phyloP scores from a whole-genome alignment of 2,329 filamentous ascomycete species.

The Colletotrichum gloeosporioides region DNA sequence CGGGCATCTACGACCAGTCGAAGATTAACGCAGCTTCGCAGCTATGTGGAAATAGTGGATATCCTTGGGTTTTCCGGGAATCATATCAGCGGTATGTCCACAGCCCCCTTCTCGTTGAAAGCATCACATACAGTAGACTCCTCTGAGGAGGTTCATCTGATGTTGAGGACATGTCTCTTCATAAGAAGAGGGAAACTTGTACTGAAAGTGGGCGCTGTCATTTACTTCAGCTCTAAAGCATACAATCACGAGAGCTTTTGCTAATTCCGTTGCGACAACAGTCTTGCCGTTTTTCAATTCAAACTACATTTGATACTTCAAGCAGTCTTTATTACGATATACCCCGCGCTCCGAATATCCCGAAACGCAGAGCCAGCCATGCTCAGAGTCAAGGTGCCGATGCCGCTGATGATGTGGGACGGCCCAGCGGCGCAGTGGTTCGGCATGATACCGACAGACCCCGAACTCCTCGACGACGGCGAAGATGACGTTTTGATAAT shows the following conservation, averaged over 20 bases:
- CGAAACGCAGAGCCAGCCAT: conserved; percentile 5
- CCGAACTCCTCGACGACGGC: neutral
- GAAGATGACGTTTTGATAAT: neutral
- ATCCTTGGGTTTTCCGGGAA: conserved; percentile 5
- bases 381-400: neutral
- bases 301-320: conserved; percentile 13
- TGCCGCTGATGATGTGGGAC: conserved; percentile 6
- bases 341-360: neutral
- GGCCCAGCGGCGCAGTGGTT: neutral
- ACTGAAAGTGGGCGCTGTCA: neutral
- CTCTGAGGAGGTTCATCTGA: neutral
- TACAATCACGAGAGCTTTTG: too few species aligned
- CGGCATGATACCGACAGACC: neutral
- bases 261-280: neutral
- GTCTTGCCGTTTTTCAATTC: conserved; percentile 15
- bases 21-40: neutral
- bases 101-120: neutral
- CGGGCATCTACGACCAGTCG: neutral
- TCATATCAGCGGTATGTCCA: neutral
- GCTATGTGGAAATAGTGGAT: neutral
- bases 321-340: conserved; percentile 12
- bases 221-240: neutral
- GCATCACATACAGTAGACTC: neutral
- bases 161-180: neutral
- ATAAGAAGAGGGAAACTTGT: neutral